Evolutionary conservation across 306 rosid genomes (phyloP).

Genomic region (Oxytropis ochrocephala): DNA sequence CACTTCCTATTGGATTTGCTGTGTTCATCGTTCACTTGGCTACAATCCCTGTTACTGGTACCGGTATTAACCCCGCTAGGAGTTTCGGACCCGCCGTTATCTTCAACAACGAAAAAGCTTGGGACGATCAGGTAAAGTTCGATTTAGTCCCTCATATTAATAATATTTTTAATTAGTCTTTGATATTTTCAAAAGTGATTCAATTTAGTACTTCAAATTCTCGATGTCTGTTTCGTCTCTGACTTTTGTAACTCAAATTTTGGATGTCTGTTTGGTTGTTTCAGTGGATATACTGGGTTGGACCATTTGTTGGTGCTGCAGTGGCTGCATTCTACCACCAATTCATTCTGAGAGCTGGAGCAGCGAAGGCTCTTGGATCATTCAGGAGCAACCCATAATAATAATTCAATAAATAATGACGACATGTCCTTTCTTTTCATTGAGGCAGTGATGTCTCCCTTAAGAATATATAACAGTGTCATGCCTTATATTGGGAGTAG

Average conservation of each 20-base stretch:
- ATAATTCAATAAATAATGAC: too few species aligned
- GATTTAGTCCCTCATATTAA: too few species aligned
- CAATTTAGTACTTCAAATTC: too few species aligned
- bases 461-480: conserved; percentile 25
- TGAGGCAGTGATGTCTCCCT: too few species aligned
- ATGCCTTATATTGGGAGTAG: not conserved
- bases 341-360: conserved; percentile 67
- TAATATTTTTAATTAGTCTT: too few species aligned
- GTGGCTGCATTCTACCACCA: conserved; percentile 86
- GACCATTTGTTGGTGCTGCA: conserved; percentile 82
- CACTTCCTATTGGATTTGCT: conserved; percentile 93
- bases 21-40: conserved; percentile 98
- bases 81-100: conserved; percentile 95
- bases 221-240: too few species aligned
- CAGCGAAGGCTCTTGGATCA: conserved; percentile 89
- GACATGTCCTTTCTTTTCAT: too few species aligned
- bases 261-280: not conserved
- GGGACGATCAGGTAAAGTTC: conserved; percentile 72
- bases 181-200: too few species aligned
- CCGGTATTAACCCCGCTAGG: conserved; percentile 95
- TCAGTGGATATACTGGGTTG: conserved; percentile 99
- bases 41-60: conserved; percentile 87
- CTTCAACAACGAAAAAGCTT: conserved; percentile 53
- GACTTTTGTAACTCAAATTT: not conserved
- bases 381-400: conserved; percentile 81